These are phyloP conservation scores for Elsinoe australis DNA, from an alignment of 2,329 filamentous ascomycete genomes.

Conservation along the genomic window DNA sequence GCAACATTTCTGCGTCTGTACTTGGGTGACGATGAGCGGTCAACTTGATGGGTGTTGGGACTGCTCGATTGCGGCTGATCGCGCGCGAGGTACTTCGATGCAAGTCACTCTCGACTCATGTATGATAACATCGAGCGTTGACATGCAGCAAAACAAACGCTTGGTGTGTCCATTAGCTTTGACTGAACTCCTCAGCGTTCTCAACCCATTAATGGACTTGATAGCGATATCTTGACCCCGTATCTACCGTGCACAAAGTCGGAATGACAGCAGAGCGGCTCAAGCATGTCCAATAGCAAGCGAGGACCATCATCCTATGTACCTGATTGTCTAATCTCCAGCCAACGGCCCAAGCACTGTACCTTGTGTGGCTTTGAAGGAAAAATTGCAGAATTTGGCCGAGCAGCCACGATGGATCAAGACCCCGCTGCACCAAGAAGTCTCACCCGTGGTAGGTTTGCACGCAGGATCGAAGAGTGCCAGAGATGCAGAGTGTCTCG, in stretches of 20 bases:
- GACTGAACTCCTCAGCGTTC: slow-evolving; percentile 3
- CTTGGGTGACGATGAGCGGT: slow-evolving; percentile 14
- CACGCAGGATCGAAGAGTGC: slow-evolving; percentile 7
- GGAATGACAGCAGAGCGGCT: background rate
- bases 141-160: slow-evolving; percentile 10
- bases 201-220: background rate
- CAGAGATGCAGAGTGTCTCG: background rate
- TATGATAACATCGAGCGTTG: slow-evolving; percentile 13
- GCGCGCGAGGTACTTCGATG: slow-evolving; percentile 3
- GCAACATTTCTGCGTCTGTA: background rate
- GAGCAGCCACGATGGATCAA: slow-evolving; percentile 1
- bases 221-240: slow-evolving; percentile 6
- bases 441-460: slow-evolving; percentile 5
- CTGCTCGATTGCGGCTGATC: slow-evolving; percentile 8
- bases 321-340: background rate
- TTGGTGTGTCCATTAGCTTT: slow-evolving; percentile 12
- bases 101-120: background rate
- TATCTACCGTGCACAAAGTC: background rate
- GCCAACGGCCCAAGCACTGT: background rate
- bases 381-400: background rate
- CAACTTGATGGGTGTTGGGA: slow-evolving; percentile 6
- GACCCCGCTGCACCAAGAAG: slow-evolving; percentile 5
- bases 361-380: background rate
- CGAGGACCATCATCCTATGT: background rate
- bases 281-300: background rate